Evolutionary conservation across 2,329 filamentous ascomycete species (phyloP).

Genomic region (Juglanconis oblonga): DNA sequence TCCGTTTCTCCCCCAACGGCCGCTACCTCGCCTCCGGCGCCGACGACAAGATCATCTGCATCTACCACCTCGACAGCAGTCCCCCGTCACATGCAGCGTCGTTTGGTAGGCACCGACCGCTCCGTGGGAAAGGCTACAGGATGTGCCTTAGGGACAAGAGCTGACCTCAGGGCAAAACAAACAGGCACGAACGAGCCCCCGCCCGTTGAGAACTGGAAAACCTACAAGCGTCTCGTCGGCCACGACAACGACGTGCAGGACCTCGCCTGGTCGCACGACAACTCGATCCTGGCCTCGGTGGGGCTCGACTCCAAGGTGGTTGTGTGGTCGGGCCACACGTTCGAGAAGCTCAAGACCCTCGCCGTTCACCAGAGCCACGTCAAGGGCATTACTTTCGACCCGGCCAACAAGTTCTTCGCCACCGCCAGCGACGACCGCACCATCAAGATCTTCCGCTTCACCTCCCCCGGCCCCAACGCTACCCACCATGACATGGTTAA

Average conservation of each 20-base stretch:
- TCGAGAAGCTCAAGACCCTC: conserved; percentile 94
- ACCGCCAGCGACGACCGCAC: conserved; percentile 96
- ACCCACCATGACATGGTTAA: conserved; percentile 94
- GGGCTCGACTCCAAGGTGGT: conserved; percentile 97
- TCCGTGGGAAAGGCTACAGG: neutral
- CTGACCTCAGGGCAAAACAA: neutral
- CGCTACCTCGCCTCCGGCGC: conserved; percentile 95
- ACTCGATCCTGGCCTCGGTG: conserved; percentile 91
- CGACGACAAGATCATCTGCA: conserved; percentile 98
- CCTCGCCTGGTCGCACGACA: conserved; percentile 93
- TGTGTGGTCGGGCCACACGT: conserved; percentile 96
- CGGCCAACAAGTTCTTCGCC: conserved; percentile 98
- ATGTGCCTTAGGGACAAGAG: neutral
- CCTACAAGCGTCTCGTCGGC: conserved; percentile 85
- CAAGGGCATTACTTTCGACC: conserved; percentile 98
- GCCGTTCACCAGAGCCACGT: conserved; percentile 95
- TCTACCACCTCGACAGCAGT: conserved; percentile 85
- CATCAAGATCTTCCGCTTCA: conserved; percentile 96
- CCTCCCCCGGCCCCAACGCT: conserved; percentile 83
- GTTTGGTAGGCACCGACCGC: conserved; percentile 62
- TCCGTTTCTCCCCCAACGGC: conserved; percentile 92
- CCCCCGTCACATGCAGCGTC: conserved; percentile 72
- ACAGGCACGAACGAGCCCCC: conserved; percentile 81
- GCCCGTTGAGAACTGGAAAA: conserved; percentile 97
- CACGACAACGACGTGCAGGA: conserved; percentile 99